phyloP scores from a whole-genome alignment of 331 rosid species.

The Malus hybrid region DNA sequence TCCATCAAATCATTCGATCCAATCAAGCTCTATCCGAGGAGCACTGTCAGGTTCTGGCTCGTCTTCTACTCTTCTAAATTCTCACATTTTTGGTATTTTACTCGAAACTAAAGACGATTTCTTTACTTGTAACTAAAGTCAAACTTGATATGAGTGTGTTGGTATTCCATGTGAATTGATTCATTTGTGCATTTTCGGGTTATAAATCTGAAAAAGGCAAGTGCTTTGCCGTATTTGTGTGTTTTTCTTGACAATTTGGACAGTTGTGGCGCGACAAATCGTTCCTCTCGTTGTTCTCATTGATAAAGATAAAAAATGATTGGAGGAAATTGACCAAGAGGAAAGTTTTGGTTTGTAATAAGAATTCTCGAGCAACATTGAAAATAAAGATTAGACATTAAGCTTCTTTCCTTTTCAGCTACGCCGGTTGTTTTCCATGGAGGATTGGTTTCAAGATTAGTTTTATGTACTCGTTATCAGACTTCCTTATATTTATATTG shows the following conservation, averaged over 20 bases:
- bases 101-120: neutral
- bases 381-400: neutral
- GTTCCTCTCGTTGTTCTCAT: neutral
- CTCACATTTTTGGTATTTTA: conserved; percentile 1
- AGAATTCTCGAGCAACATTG: neutral
- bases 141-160: neutral
- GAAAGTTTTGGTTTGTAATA: neutral
- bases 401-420: neutral
- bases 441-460: neutral
- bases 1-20: conserved; percentile 95
- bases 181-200: neutral
- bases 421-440: neutral
- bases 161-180: neutral
- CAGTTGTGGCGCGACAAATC: neutral
- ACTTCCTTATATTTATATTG: neutral
- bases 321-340: neutral
- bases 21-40: conserved; percentile 94
- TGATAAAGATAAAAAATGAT: neutral
- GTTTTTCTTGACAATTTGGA: neutral
- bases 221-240: neutral
- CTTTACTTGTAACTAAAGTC: neutral
- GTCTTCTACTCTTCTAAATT: neutral
- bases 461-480: neutral
- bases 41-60: conserved; percentile 77
- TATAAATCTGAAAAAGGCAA: neutral